Percentiles rank a stretch among this genome's conserved stretches.
phyloP scores from a whole-genome alignment of 2,329 filamentous ascomycete genomes.

The Dactylellina sp. region DNA sequence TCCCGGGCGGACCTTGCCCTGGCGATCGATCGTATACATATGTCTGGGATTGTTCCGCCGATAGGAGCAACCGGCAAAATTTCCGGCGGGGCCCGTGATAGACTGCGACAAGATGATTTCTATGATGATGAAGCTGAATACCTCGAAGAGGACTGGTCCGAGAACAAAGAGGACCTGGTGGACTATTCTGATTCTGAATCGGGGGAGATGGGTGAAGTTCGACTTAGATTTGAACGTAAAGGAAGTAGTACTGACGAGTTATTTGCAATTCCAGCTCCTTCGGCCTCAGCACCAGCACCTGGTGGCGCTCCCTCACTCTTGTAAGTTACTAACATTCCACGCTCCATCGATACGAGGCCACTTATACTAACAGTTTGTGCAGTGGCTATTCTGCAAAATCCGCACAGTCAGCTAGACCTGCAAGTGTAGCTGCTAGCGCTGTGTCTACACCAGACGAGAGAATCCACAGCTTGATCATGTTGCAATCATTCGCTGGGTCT shows the following conservation, averaged over 20 bases:
- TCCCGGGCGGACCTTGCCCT: too few species aligned
- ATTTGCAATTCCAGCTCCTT: not conserved
- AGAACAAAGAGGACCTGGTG: not conserved
- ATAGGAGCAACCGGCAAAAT: too few species aligned
- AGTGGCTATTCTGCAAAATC: too few species aligned
- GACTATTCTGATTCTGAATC: conserved; percentile 21
- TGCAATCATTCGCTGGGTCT: conserved; percentile 48
- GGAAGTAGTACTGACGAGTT: not conserved
- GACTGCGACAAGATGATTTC: too few species aligned
- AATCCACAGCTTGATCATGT: conserved; percentile 50
- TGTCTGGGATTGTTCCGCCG: too few species aligned
- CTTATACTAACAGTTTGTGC: too few species aligned
- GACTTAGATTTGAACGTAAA: not conserved
- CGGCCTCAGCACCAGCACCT: not conserved
- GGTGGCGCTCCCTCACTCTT: not conserved
- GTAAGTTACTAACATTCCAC: not conserved
- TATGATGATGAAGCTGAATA: too few species aligned
- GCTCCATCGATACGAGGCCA: conserved; percentile 28
- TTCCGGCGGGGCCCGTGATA: too few species aligned
- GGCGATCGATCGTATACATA: too few species aligned
- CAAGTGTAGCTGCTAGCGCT: too few species aligned
- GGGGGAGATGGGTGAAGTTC: not conserved
- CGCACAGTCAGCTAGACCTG: too few species aligned
- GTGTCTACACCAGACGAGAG: conserved; percentile 36
- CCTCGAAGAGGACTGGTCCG: too few species aligned